Base-by-base conservation (phyloP, 2,329 filamentous ascomycete species). In the Colletotrichum chrysophilum region DNA sequence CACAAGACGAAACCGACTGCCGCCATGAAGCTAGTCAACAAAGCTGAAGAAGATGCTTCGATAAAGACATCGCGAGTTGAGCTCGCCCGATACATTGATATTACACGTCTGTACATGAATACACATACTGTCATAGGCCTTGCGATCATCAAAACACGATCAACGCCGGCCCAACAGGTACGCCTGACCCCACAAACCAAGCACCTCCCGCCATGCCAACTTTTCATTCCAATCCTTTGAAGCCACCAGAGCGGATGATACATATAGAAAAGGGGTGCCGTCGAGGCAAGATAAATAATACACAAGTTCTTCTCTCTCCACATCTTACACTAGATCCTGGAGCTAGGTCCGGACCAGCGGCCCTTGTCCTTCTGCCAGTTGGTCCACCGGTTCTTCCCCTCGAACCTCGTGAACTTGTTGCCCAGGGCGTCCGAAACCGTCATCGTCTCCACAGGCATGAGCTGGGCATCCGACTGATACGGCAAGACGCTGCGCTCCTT, bases 371-470 rank as follows among this genome's bases (percentile, higher is more conserved):
- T 77, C 64, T 76, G 76, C 77, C 75, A 78, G 26, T 36, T 55
- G n/a, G 60, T 56, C 77, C 75, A 77, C 21, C 62, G 56, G 21
- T 18, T 75, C 64, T 77, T 77, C 3, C 58, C 65, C 18, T 71
- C 64, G 34, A 74, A 77, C n/a, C 34, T 66, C 26, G 71, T 64
- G n/a, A 77, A 77, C 66, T 62, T 75, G 30, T 34, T 66, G 16
- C 43, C 21, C 7, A 86, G 77, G 4, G 84, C 82, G 60, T 86
- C 84, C 3, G 83, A 79, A 7, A 87, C 81, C 1, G 81, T 83
- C 56, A 85, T 80, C 5, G 83, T 82, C 4, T 83, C 81, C 79
- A 85, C 82, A 2, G 82, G 82, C 34, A 83, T 77, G 24, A 84
- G 78, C 36, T 83, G 76, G 6, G 84, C 80, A 13, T 84, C 78